Base-by-base conservation (phyloP, 192 early-diverging fungal species). In the Oehlia diaphana region DNA sequence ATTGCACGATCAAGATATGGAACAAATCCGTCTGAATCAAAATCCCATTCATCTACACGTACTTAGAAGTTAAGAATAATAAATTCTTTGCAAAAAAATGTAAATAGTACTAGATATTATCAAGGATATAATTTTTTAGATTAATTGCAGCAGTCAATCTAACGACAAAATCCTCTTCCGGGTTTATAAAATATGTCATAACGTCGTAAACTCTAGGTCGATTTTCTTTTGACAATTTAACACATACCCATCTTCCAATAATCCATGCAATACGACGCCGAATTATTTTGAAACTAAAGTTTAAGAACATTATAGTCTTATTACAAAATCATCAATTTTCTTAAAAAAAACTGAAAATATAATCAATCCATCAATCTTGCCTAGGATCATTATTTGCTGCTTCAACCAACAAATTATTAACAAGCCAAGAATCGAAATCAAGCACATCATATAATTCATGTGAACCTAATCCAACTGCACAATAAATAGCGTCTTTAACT, bases 171-270 rank as follows among this genome's bases (percentile, higher is more conserved):
- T 95, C 93, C 79, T 95, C 91, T n/a, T 90, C 86, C 2, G 87
- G 80, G n/a, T 79, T 76, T 80, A 94, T 87, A 2, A 96, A 82
- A 49, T 89, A 87, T 26, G 96, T 67, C 80, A 98, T 86, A 19
- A 92, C 83, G 47, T 86, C 82, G 83, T 97, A 98, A 16, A 95
- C 91, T 26, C 83, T 81, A 16, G 87, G 86, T 31, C 92, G 87
- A 49, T 91, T 86, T 0, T 85, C 83, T 9, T 89, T 90, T 50
- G 90, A 86, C 14, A 92, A 84, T 61, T 96, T 93, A 64, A 96
- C 94, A 9, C 86, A 84, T 61, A 97, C 88, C 95, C 96, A 98
- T 80, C 91, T 87, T n/a, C 92, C 92, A 61, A 96, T 87, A 47
- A 98, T 84, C 92, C 92, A 93, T 3, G 94, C 92, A 39, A 95